These are phyloP conservation scores for Alnus rubra DNA, from an alignment of 306 rosid genomes.

Conservation along the genomic window DNA sequence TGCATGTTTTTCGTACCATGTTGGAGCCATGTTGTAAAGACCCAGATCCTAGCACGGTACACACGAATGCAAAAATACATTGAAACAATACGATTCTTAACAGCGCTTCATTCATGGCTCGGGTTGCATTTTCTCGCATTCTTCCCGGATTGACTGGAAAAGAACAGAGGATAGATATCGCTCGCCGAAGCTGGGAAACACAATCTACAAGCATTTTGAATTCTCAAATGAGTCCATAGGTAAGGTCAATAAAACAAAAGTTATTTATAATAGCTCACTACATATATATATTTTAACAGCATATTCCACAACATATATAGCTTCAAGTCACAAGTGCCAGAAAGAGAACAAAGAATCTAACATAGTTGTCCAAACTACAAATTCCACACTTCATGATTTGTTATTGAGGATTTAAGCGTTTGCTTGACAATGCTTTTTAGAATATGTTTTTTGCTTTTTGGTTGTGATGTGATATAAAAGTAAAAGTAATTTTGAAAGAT, in stretches of 20 bases:
- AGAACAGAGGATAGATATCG: conserved; percentile 77
- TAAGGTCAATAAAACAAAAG: not conserved
- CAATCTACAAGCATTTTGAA: conserved; percentile 55
- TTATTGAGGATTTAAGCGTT: not conserved
- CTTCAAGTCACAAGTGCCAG: not conserved
- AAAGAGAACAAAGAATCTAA: not conserved
- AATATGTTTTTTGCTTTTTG: no score
- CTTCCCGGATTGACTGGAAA: conserved; percentile 90
- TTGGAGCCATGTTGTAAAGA: no score
- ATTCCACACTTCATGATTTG: not conserved
- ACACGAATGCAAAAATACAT: not conserved
- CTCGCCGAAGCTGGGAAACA: conserved; percentile 91
- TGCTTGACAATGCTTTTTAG: no score
- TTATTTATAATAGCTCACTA: not conserved
- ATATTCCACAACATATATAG: not conserved
- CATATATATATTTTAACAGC: not conserved
- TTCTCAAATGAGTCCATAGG: conserved; percentile 5
- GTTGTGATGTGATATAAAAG: no score
- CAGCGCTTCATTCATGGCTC: conserved; percentile 56
- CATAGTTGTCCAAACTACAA: not conserved
- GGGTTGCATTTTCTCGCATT: conserved; percentile 89
- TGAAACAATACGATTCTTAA: not conserved
- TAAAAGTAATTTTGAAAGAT: no score
- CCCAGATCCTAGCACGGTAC: not conserved
- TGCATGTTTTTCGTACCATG: not conserved